Base-by-base conservation (phyloP, 257 asterid species). In the Nicotiana obtusifolia region DNA sequence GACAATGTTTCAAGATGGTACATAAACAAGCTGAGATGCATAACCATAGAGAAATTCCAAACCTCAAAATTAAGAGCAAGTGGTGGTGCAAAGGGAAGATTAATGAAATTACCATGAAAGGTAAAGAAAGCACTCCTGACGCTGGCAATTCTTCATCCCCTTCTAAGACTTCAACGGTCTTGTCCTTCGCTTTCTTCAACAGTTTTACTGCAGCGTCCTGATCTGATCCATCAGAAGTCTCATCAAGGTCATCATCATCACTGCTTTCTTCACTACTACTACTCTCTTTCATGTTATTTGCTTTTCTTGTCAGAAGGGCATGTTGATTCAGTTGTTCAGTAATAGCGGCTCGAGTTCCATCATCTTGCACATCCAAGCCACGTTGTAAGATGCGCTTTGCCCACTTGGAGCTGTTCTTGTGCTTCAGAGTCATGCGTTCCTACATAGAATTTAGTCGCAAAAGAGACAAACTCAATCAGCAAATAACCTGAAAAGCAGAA, bases 351-450 rank as follows among this genome's bases (percentile, higher is more conserved):
- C 94, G 89, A 79, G 99, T 95, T 75, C 92, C 95, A 5, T 94
- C 98, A 87, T 92, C 97, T 83, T 94, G 98, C 84, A 73, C 89
- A 35, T 86, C 65, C 67, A 95, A 86, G 61, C 99, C 99, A 81
- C 98, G 98, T 73, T 86, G 31, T 67, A 94, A 78, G 80, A 92
- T 89, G 71, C 97, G 92, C 86, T 85, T 91, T 13, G 99, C 97
- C 99, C 99, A 95, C 84, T 83, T 91, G 71, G 92, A 87, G 83
- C 76, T 89, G 90, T 94, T 95, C 85, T 91, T 94, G 86, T 95
- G 99, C 85, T 91, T 95, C 85, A 92, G 85, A 57, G 92, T 91
- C 95, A 94, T 83, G 47, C 98, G 98, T 84, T 93, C 99, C 99
- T 95, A 92, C 68, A 82, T 59, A 66, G 69, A 60, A 54, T 82